Evolutionary conservation across 441 rosid genomes (phyloP), one percentile per base, ranked within the genome.

Genomic region (Adansonia grandidieri): DNA sequence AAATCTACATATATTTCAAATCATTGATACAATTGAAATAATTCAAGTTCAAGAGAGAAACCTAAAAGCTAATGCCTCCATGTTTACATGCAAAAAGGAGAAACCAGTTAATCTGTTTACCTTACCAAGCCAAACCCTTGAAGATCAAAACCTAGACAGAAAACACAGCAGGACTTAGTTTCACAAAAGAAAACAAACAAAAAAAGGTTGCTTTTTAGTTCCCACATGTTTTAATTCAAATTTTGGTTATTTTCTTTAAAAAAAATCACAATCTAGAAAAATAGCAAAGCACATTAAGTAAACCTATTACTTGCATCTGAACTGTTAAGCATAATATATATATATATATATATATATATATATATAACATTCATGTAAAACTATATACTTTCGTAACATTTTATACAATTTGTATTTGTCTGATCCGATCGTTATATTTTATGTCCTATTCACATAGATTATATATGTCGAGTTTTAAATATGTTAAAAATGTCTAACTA

Each of bases 21-120:
- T 68, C 73, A 10, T 24, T 22, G 24, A 20, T 2, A 5, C 14
- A 19, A 1, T 11, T 22, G 32, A 5, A 32, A 68, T 3, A 2
- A 48, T 22, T 48, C 58, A 69, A 22, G 73, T 48, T 48, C 58
- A 69, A 48, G 20, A 20, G 22, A 48, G 40, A 69, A 69, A 69
- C 5, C 17, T 2, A 48, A 48, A 48, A 22, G 58, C 44, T 6
- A 22, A 69, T 48, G 19, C 73, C 42, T 11, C 28, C 54, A 19
- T 45, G 17, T 45, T 45, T 22, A 48, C 73, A 22, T 48, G 42
- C 44, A 48, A 20, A 47, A 48, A 22, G 57, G 42, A 69, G 11
- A 22, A 24, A 22, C 9, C n/a, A 40, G 22, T 72, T 11, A 40
- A 56, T 6, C 6, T 20, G 44, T 56, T 11, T 5, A 17, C 37